A percentile compares a stretch with the other conserved stretches of the same genome.
These are phyloP conservation scores for Didymella arachidicola DNA, from an alignment of 2,329 filamentous ascomycete species.

Conservation along the genomic window DNA sequence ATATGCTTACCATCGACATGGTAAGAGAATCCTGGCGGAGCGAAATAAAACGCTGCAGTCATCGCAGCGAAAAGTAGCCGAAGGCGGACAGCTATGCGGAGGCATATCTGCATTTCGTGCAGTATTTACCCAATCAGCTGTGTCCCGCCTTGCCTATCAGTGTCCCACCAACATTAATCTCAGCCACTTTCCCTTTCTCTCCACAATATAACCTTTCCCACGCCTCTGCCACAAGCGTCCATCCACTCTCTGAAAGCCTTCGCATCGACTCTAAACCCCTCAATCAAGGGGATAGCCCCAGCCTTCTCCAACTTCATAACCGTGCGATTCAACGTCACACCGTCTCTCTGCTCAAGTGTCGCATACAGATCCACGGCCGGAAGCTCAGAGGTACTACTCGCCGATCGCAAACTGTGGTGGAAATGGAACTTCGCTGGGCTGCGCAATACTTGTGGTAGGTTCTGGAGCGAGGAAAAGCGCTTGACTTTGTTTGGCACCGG, in stretches of 20 bases:
- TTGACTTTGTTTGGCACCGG: constrained; percentile 3
- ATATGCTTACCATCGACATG: no score
- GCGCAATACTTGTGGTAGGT: constrained; percentile 1
- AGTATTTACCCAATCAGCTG: no score
- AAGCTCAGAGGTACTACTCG: constrained; percentile 17
- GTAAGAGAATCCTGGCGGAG: no score
- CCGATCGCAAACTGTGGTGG: constrained; percentile 12
- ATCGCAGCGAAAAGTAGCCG: no score
- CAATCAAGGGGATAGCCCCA: constrained; percentile 32
- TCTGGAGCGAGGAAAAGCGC: constrained; percentile 21
- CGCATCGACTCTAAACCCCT: constrained; percentile 32
- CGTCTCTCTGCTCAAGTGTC: constrained; percentile 2
- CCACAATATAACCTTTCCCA: constrained; percentile 47
- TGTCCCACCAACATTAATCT: no score
- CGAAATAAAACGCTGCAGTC: no score
- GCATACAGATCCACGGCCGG: background rate
- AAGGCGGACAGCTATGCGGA: no score
- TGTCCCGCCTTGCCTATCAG: no score
- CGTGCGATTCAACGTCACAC: constrained; percentile 24
- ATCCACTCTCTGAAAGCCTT: constrained; percentile 26
- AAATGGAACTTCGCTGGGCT: constrained; percentile 1
- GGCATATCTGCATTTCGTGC: no score
- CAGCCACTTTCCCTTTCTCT: constrained; percentile 11
- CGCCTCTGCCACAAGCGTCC: constrained; percentile 34
- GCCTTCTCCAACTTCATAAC: constrained; percentile 30